These are phyloP conservation scores for Ganoderma lucidum DNA, from an alignment of 1,284 basidiomycete species.

Conservation along the genomic window DNA sequence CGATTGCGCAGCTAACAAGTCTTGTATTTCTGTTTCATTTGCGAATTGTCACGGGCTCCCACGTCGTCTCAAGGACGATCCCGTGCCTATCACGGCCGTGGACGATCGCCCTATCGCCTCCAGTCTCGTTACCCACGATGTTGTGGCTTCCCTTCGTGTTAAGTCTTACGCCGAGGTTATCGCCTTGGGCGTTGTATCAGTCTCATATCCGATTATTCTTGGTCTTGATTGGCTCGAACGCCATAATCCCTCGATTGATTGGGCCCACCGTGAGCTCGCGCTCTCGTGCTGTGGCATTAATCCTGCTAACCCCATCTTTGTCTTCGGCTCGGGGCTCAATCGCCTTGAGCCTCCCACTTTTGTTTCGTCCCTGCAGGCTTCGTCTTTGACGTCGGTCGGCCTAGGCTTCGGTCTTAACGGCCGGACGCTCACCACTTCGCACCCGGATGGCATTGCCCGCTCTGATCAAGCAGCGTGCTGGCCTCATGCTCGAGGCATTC, in stretches of 20 bases:
- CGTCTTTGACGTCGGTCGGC: constrained; percentile 18
- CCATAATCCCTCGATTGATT: constrained; percentile 39
- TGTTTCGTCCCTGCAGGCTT: constrained; percentile 14
- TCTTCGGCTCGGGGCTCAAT: constrained; percentile 36
- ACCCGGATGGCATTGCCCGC: constrained; percentile 6
- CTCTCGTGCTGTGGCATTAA: constrained; percentile 38
- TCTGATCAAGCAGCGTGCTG: constrained; percentile 19
- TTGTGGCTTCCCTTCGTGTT: constrained; percentile 39
- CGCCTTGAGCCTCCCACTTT: constrained; percentile 18
- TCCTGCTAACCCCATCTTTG: constrained; percentile 33
- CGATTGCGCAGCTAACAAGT: constrained; percentile 45
- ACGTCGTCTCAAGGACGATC: constrained; percentile 21
- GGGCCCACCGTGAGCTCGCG: constrained; percentile 24
- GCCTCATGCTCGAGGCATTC: constrained; percentile 14
- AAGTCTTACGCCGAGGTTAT: constrained; percentile 35
- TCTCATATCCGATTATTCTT: constrained; percentile 34
- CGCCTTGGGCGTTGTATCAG: constrained; percentile 30
- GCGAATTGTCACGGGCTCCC: constrained; percentile 41
- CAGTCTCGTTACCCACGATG: constrained; percentile 46
- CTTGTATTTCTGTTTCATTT: constrained; percentile 47
- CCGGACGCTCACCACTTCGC: background rate
- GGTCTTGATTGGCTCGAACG: constrained; percentile 36
- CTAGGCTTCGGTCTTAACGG: constrained; percentile 20
- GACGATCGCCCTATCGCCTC: constrained; percentile 46
- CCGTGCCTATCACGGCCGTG: constrained; percentile 44